These are phyloP conservation scores for Globisporangium carolinianum DNA, from an alignment of 352 stramenopile genomes.

Conservation along the genomic window DNA sequence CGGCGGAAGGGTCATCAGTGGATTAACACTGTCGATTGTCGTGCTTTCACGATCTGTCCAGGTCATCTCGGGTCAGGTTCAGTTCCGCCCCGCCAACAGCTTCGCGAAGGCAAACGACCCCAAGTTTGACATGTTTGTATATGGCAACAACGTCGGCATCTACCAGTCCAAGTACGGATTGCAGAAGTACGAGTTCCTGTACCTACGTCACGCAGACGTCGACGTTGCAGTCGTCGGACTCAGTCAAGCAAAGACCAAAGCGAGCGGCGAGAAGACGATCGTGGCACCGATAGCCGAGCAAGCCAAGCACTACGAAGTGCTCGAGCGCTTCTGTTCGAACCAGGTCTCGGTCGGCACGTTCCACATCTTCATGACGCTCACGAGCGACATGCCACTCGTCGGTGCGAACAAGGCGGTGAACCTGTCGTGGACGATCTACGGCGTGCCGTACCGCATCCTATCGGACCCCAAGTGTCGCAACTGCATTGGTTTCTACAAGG, in stretches of 20 bases:
- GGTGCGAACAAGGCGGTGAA: conserved; percentile 39
- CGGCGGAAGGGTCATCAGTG: too few species aligned
- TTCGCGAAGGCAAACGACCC: conserved; percentile 14
- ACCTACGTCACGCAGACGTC: conserved; percentile 32
- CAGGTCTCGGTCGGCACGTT: conserved; percentile 49
- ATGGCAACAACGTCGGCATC: conserved; percentile 48
- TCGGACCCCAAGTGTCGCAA: conserved; percentile 41
- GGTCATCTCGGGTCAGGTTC: conserved; percentile 38
- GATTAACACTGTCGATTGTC: too few species aligned
- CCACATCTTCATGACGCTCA: conserved; percentile 59
- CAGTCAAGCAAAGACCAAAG: conserved; percentile 12
- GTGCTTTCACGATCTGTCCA: conserved; percentile 2
- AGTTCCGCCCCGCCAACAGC: conserved; percentile 46
- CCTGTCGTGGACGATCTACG: conserved; percentile 48
- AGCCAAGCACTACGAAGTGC: conserved; percentile 30
- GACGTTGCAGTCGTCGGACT: conserved; percentile 23
- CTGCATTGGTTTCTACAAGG: conserved; percentile 51
- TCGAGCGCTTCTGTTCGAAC: conserved; percentile 46
- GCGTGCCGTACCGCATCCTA: conserved; percentile 37
- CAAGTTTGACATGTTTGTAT: conserved; percentile 31
- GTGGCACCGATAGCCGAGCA: conserved; percentile 7
- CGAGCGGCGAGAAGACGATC: conserved; percentile 14
- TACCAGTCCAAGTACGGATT: conserved; percentile 61
- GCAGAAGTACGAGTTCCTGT: conserved; percentile 53
- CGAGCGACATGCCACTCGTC: conserved; percentile 36